Conservation (phyloP, 176 grass and related monocot species). For the Chrysopogon serrulatus region DNA sequence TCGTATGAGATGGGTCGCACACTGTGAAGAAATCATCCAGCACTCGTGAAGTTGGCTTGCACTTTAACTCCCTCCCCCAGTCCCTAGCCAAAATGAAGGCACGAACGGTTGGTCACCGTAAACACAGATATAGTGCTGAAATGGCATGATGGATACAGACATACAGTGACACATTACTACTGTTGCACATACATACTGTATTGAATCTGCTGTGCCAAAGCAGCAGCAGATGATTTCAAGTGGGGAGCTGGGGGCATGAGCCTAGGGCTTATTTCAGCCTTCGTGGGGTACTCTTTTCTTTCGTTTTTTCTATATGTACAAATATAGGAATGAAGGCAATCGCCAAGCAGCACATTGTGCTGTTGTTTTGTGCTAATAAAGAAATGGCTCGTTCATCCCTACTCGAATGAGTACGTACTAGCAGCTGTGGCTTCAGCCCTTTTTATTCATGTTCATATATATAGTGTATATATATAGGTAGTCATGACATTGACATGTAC, state of each 20-base stretch:
- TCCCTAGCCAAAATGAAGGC: not conserved
- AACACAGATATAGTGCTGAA: not conserved
- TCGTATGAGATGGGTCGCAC: constrained; percentile 28
- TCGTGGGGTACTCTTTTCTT: not conserved
- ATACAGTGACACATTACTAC: constrained; percentile 11
- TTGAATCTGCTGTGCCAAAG: constrained; percentile 14
- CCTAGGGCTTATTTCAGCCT: not conserved
- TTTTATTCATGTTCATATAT: not conserved
- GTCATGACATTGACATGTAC: not conserved
- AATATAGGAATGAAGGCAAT: constrained; percentile 7
- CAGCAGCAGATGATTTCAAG: constrained; percentile 7
- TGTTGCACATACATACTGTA: too few species aligned
- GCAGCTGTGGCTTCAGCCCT: not conserved
- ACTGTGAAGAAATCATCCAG: constrained; percentile 71
- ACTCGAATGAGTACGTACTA: too few species aligned
- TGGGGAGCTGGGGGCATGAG: not conserved
- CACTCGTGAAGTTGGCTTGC: constrained; percentile 17
- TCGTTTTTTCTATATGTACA: not conserved
- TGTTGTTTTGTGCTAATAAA: constrained; percentile 14
- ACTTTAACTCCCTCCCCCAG: constrained; percentile 12
- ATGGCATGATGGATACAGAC: constrained; percentile 22
- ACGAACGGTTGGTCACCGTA: not conserved
- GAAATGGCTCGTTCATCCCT: not conserved
- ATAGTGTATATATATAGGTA: not conserved
- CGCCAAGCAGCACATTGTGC: not conserved